A percentile compares a stretch with the other conserved stretches of the same genome.
Conservation (phyloP, 176 grass and related monocot species). For the Zea luxurians region DNA sequence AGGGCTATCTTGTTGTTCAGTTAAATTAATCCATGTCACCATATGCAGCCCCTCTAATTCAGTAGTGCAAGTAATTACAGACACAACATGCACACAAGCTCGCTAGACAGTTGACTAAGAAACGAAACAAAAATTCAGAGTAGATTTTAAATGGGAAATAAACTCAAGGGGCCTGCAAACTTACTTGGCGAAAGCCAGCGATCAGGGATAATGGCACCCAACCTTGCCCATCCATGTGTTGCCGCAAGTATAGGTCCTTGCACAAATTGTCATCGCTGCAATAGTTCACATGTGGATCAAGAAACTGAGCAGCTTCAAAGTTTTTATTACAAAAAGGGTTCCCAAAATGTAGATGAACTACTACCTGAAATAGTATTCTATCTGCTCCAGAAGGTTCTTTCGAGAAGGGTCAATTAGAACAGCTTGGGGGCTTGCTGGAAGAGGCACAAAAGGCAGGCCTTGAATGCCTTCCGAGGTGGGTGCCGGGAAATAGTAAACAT, state of each 20-base stretch:
- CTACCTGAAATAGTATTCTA: conserved; percentile 97
- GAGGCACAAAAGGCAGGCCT: conserved; percentile 51
- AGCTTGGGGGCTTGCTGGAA: conserved; percentile 48
- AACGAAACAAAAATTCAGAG: background rate
- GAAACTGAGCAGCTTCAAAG: background rate
- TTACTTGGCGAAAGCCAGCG: conserved; percentile 69
- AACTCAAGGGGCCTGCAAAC: conserved; percentile 29
- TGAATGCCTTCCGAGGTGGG: conserved; percentile 49
- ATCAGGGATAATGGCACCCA: conserved; percentile 88
- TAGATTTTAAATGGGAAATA: background rate
- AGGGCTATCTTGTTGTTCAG: background rate
- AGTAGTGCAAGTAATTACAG: conserved; percentile 1
- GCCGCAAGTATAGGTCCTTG: conserved; percentile 73
- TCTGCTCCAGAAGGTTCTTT: conserved; percentile 53
- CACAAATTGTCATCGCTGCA: conserved; percentile 83
- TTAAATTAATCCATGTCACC: conserved; percentile 2
- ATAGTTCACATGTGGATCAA: conserved; percentile 33
- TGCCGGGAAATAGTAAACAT: conserved; percentile 53
- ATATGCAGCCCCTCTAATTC: conserved; percentile 16
- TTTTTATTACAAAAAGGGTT: background rate
- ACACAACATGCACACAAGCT: conserved; percentile 16
- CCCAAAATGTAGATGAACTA: background rate
- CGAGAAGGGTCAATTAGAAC: conserved; percentile 53
- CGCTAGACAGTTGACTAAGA: conserved; percentile 14
- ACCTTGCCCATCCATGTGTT: conserved; percentile 81